A percentile compares a stretch with the other conserved stretches of the same genome.
Conservation (phyloP, 2,329 filamentous ascomycete genomes). For the Ascochyta lentis region DNA sequence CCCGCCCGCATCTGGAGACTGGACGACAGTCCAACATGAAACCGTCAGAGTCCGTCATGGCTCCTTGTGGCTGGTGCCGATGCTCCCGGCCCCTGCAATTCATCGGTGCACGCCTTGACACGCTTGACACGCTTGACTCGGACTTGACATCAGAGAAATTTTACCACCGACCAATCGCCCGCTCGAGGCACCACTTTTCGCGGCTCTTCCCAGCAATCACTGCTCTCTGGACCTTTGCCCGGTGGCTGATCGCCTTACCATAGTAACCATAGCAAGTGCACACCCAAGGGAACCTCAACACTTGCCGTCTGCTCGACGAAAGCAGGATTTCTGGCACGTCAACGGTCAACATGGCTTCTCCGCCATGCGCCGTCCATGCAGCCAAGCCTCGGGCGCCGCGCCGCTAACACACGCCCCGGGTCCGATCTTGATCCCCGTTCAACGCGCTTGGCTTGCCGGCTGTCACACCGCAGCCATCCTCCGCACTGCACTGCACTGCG, state of each 20-base stretch:
- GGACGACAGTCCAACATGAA: conserved; percentile 10
- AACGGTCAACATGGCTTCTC: conserved; percentile 9
- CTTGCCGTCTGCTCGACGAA: neutral
- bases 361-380: conserved; percentile 22
- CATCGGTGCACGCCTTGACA: neutral
- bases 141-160: conserved; percentile 37
- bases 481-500: neutral
- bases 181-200: conserved; percentile 13
- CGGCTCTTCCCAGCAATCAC: conserved; percentile 14
- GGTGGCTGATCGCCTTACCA: conserved; percentile 2
- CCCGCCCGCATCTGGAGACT: conserved; percentile 25
- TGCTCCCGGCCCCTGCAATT: conserved; percentile 14
- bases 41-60: conserved; percentile 18
- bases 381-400: conserved; percentile 17
- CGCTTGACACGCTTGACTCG: neutral
- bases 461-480: conserved; percentile 8
- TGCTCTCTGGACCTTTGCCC: neutral
- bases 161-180: conserved; percentile 8
- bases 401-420: conserved; percentile 16
- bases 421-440: conserved; percentile 17
- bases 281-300: too few relatives aligned
- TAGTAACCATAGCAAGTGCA: too few relatives aligned
- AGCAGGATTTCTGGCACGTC: conserved; percentile 22
- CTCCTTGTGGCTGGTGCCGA: conserved; percentile 37
- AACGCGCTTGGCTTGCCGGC: conserved; percentile 2